A percentile compares a stretch with the other conserved stretches of the same genome.
Conservation (phyloP, 192 early-diverging fungal genomes). For the Cetraspora pellucida region DNA sequence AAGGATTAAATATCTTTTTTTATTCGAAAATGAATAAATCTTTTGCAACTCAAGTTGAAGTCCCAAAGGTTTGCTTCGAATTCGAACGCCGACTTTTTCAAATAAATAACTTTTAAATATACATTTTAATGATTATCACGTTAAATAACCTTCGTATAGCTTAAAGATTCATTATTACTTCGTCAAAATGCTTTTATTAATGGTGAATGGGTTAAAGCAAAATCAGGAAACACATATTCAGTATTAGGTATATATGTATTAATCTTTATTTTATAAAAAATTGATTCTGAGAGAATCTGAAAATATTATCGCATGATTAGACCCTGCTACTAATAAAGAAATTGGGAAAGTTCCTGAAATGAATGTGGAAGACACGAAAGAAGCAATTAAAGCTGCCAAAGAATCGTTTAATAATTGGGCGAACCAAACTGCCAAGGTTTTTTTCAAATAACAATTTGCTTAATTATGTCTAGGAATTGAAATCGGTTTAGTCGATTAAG, state of each 20-base stretch:
- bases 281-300: background rate
- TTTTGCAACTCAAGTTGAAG: background rate
- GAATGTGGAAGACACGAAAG: conserved; percentile 57
- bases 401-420: conserved; percentile 65
- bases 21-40: background rate
- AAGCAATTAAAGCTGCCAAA: conserved; percentile 61
- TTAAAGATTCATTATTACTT: conserved; percentile 64
- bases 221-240: conserved; percentile 49
- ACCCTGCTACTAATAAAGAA: conserved; percentile 63
- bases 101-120: background rate
- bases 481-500: no score
- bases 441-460: background rate
- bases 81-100: background rate
- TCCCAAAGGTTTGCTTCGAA: background rate
- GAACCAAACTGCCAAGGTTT: conserved; percentile 58
- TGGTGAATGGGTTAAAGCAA: conserved; percentile 57
- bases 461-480: background rate
- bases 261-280: background rate
- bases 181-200: conserved; percentile 58
- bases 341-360: conserved; percentile 72
- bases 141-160: conserved; percentile 38
- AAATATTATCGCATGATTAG: conserved; percentile 34
- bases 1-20: background rate
- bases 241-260: conserved; percentile 50
- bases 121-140: background rate